These are phyloP conservation scores for Sporisorium sorghi DNA, from an alignment of 1,284 basidiomycete species.

Conservation along the genomic window DNA sequence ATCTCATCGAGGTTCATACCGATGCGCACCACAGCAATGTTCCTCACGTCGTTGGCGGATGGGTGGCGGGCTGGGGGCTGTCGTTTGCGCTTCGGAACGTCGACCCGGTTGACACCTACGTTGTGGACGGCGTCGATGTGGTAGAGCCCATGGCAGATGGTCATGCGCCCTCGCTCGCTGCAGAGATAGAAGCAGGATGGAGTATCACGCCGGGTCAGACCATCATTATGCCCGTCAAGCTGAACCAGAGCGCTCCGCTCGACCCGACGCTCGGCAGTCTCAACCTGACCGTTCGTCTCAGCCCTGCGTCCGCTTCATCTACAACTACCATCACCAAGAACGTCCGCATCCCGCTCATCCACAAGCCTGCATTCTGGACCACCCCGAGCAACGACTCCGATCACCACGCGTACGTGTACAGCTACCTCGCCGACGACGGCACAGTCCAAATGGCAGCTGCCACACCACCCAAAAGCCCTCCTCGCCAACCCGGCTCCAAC, in stretches of 20 bases:
- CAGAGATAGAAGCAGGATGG: constrained; percentile 7
- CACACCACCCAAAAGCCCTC: constrained; percentile 54
- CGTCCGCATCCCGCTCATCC: constrained; percentile 14
- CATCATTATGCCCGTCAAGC: constrained; percentile 13
- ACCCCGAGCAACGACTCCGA: constrained; percentile 17
- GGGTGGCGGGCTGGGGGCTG: constrained; percentile 42
- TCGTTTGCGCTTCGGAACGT: constrained; percentile 39
- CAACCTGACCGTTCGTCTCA: constrained; percentile 2
- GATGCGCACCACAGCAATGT: constrained; percentile 39
- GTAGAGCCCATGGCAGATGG: no score
- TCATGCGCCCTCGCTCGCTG: no score
- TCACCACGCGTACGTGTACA: constrained; percentile 31
- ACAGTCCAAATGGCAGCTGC: constrained; percentile 22
- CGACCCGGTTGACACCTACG: constrained; percentile 1
- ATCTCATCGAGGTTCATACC: constrained; percentile 14
- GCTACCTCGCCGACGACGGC: constrained; percentile 25
- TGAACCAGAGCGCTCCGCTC: constrained; percentile 9
- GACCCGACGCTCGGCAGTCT: not conserved
- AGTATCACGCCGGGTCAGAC: constrained; percentile 12
- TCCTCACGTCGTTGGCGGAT: constrained; percentile 47
- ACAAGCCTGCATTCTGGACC: constrained; percentile 30
- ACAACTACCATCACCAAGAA: constrained; percentile 2
- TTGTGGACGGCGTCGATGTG: constrained; percentile 3
- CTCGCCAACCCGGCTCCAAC: not conserved
- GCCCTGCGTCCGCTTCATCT: not conserved